phyloP scores from a whole-genome alignment of 1,284 basidiomycete genomes.

The Ganoderma leucocontextum region DNA sequence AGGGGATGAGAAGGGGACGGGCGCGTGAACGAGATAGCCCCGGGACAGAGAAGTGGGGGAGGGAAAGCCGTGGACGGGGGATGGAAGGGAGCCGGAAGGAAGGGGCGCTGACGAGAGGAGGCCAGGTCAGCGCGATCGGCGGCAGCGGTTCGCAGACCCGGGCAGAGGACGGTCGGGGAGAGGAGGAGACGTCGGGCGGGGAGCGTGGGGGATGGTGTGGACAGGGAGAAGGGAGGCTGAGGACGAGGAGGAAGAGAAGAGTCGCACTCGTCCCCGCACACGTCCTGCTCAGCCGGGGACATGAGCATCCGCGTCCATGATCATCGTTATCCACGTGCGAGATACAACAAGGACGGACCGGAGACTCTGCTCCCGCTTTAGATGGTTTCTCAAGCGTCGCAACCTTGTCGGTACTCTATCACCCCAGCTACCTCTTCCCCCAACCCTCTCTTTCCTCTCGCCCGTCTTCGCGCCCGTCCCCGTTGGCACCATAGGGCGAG shows the following conservation, averaged over 20 bases:
- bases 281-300: not conserved
- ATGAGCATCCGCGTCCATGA: constrained; percentile 1
- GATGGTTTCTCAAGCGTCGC: constrained; percentile 9
- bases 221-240: not conserved
- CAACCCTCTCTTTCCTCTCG: not conserved
- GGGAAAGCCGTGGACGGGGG: not conserved
- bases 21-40: not conserved
- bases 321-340: constrained; percentile 6
- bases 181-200: constrained; percentile 1
- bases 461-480: not conserved
- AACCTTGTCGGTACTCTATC: constrained; percentile 9
- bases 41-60: constrained; percentile 1
- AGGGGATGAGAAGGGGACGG: not conserved
- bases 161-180: not conserved
- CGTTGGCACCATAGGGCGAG: not conserved
- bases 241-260: not conserved
- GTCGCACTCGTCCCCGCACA: not conserved
- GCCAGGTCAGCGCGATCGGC: not conserved
- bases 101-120: constrained; percentile 4
- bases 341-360: constrained; percentile 9
- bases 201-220: not conserved
- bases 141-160: not conserved
- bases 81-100: constrained; percentile 15
- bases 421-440: not conserved
- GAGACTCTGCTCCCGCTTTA: not conserved